phyloP scores from a whole-genome alignment of 2,329 filamentous ascomycete genomes.

The Fusarium sp. region DNA sequence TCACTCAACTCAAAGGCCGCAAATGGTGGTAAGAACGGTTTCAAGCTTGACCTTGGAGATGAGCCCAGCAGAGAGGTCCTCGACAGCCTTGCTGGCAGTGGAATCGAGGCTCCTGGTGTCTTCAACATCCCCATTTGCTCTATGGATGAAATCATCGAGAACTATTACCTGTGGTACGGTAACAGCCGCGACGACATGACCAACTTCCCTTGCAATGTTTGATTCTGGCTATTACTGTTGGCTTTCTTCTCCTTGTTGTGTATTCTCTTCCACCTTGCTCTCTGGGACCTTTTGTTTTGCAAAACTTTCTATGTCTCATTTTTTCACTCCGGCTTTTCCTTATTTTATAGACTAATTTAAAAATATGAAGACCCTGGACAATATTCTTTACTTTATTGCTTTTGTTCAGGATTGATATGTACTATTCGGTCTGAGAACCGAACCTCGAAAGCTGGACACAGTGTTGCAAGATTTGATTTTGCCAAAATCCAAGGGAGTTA shows the following conservation, averaged over 20 bases:
- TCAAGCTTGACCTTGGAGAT: conserved; percentile 8
- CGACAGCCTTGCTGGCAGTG: conserved; percentile 5
- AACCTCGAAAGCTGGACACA: too few relatives aligned
- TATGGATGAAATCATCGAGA: conserved; percentile 26
- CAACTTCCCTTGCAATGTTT: conserved; percentile 29
- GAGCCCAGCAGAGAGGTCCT: conserved; percentile 17
- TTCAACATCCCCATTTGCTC: conserved; percentile 25
- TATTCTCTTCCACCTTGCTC: not conserved
- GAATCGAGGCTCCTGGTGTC: conserved; percentile 23
- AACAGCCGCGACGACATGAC: conserved; percentile 6
- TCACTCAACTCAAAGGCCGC: conserved; percentile 23
- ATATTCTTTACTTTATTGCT: not conserved
- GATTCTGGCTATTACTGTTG: not conserved
- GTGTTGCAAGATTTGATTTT: too few relatives aligned
- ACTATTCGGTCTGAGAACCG: not conserved
- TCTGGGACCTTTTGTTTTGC: accelerated
- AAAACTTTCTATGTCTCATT: accelerated
- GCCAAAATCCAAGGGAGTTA: too few relatives aligned
- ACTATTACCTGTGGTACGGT: conserved; percentile 16
- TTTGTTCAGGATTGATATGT: not conserved
- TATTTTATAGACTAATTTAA: not conserved
- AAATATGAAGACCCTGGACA: not conserved
- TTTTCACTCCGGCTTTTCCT: accelerated
- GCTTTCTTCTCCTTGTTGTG: accelerated
- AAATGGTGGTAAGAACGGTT: conserved; percentile 22